phyloP scores from a whole-genome alignment of 192 early-diverging fungal genomes.

The Coemansia sp. region DNA sequence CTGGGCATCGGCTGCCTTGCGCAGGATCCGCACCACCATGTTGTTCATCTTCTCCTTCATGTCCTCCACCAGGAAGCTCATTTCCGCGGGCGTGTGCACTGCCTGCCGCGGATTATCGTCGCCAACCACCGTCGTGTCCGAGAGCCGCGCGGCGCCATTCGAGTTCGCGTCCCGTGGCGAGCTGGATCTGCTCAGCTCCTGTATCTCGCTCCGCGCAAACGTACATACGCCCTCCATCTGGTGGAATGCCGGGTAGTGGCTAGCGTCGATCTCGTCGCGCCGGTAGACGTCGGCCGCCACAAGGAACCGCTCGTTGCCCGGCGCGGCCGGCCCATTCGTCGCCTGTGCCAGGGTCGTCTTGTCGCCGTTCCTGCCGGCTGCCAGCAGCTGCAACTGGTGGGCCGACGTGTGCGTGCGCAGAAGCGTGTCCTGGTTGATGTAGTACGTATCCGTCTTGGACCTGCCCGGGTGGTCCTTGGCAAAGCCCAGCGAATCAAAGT shows the following conservation, averaged over 20 bases:
- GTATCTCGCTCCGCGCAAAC: conserved; percentile 33
- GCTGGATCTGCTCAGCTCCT: not conserved
- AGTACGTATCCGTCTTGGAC: conserved; percentile 84
- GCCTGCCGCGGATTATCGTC: conserved; percentile 68
- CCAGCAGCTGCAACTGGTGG: conserved; percentile 80
- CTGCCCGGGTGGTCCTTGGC: conserved; percentile 76
- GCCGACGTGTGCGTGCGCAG: conserved; percentile 93
- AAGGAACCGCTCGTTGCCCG: conserved; percentile 58
- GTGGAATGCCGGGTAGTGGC: conserved; percentile 96
- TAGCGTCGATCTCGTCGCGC: conserved; percentile 91
- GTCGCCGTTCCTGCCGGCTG: conserved; percentile 28
- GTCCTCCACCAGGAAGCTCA: conserved; percentile 55
- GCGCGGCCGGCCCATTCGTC: conserved; percentile 22
- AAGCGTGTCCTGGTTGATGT: conserved; percentile 71
- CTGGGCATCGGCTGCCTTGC: conserved; percentile 27
- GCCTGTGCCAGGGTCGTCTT: conserved; percentile 10
- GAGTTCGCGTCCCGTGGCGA: not conserved
- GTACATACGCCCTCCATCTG: conserved; percentile 93
- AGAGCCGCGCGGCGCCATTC: not conserved
- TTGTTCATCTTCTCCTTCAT: conserved; percentile 78
- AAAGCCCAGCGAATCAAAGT: conserved; percentile 92
- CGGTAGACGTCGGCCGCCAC: conserved; percentile 98
- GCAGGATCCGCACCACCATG: conserved; percentile 71
- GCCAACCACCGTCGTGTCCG: conserved; percentile 48
- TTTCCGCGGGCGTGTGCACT: conserved; percentile 58